Percentiles rank a stretch among this genome's conserved stretches.
Conservation (phyloP, 768 basidiomycete genomes). For the Pholiota conissans region DNA sequence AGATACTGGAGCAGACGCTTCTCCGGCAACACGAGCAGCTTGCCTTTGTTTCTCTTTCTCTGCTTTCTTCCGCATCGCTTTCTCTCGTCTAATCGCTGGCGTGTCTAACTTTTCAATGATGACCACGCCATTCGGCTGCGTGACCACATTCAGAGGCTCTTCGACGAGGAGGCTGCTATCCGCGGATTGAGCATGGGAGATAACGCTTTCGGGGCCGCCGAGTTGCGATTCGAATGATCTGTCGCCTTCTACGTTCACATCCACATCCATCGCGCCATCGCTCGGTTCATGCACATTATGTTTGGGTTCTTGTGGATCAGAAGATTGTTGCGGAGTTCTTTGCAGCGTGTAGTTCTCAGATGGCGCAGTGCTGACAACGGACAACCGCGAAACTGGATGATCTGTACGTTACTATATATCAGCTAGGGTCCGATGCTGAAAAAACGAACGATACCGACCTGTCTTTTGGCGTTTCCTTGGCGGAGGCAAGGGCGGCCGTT, state of each 20-base stretch:
- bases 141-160: conserved; percentile 22
- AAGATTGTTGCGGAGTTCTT: conserved; percentile 15
- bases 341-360: conserved; percentile 45
- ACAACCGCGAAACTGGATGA: conserved; percentile 42
- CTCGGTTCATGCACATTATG: conserved; percentile 12
- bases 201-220: background rate
- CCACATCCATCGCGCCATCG: conserved; percentile 22
- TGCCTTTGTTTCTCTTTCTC: conserved; percentile 33
- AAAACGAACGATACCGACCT: conserved; percentile 27
- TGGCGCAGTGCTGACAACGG: conserved; percentile 44
- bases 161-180: conserved; percentile 15
- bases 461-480: conserved; percentile 56
- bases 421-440: background rate
- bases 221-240: background rate
- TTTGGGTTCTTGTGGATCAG: conserved; percentile 22
- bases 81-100: conserved; percentile 63
- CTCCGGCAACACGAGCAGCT: conserved; percentile 11
- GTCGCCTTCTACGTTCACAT: conserved; percentile 11
- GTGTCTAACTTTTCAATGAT: conserved; percentile 76
- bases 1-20: conserved; percentile 3
- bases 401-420: conserved; percentile 24
- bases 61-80: conserved; percentile 46
- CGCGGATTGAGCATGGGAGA: background rate
- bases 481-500: conserved; percentile 45
- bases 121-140: conserved; percentile 30